A percentile compares a stretch with the other conserved stretches of the same genome.
Conservation (phyloP, 2,329 filamentous ascomycete genomes). For the Beauveria sp. region DNA sequence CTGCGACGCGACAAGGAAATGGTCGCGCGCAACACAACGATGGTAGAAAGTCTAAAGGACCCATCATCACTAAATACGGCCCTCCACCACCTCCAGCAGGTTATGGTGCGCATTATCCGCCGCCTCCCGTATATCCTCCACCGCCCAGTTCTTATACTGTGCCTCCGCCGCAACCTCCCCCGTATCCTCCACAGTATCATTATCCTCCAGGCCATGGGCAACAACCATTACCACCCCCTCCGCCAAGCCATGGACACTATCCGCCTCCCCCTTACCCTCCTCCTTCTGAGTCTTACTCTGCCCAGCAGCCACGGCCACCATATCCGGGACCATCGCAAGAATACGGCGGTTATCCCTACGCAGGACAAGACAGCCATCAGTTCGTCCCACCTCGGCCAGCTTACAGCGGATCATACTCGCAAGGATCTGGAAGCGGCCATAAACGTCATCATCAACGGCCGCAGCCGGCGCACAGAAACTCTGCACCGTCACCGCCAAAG, state of each 20-base stretch:
- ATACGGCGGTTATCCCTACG: background rate
- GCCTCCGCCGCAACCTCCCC: conserved; percentile 9
- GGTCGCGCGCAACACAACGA: conserved; percentile 22
- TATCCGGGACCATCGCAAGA: background rate
- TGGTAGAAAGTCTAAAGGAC: conserved; percentile 21
- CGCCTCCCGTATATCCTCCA: conserved; percentile 15
- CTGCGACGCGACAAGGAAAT: conserved; percentile 19
- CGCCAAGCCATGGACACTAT: conserved; percentile 12
- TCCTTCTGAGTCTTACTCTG: conserved; percentile 12
- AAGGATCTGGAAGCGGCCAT: background rate
- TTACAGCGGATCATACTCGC: conserved; percentile 9
- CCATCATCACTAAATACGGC: conserved; percentile 16
- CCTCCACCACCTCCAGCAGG: conserved; percentile 17
- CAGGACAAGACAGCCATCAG: background rate
- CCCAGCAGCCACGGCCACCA: background rate
- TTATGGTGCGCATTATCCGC: conserved; percentile 21
- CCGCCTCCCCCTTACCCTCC: conserved; percentile 15
- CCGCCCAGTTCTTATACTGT: background rate
- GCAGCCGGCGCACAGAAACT: background rate
- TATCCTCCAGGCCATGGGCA: conserved; percentile 10
- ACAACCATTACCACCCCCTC: conserved; percentile 9
- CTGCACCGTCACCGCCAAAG: conserved; percentile 6
- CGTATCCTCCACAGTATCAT: conserved; percentile 13
- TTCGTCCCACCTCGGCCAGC: conserved; percentile 4
- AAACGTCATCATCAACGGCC: background rate